Conservation (phyloP, 1,284 basidiomycete genomes). For the Sporisorium exsertum region DNA sequence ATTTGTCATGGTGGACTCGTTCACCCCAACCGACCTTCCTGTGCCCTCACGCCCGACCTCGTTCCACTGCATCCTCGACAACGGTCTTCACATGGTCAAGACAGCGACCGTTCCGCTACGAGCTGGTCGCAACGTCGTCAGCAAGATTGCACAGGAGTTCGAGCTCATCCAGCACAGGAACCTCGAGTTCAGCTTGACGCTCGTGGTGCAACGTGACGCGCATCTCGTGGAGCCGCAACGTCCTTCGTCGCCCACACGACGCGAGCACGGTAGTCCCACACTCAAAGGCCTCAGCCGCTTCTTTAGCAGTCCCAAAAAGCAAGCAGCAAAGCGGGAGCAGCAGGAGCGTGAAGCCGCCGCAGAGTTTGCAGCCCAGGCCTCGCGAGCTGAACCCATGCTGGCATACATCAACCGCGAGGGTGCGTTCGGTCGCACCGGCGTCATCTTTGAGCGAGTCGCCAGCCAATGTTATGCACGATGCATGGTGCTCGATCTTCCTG, state of each 20-base stretch:
- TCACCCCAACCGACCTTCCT: slow-evolving; percentile 59
- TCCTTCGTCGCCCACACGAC: slow-evolving; percentile 33
- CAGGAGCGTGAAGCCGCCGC: slow-evolving; percentile 46
- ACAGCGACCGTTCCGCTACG: slow-evolving; percentile 82
- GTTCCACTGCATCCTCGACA: slow-evolving; percentile 91
- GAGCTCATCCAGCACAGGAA: slow-evolving; percentile 73
- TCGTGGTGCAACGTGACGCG: slow-evolving; percentile 61
- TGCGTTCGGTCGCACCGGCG: slow-evolving; percentile 58
- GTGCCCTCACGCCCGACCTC: slow-evolving; percentile 74
- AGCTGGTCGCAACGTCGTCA: slow-evolving; percentile 73
- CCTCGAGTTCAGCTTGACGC: slow-evolving; percentile 65
- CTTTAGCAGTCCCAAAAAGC: slow-evolving; percentile 63
- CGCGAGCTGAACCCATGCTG: slow-evolving; percentile 57
- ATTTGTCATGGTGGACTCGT: slow-evolving; percentile 78
- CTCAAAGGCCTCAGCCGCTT: slow-evolving; percentile 59
- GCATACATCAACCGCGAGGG: slow-evolving; percentile 62
- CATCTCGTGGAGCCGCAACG: slow-evolving; percentile 56
- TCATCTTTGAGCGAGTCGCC: slow-evolving; percentile 60
- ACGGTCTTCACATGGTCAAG: slow-evolving; percentile 94
- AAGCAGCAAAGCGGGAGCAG: slow-evolving; percentile 52
- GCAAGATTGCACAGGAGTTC: slow-evolving; percentile 89
- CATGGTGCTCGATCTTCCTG: slow-evolving; percentile 62
- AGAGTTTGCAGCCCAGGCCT: slow-evolving; percentile 36
- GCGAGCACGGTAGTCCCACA: slow-evolving; percentile 53
- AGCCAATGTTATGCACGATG: slow-evolving; percentile 54